Evolutionary conservation across 805 yeast genomes (phyloP).

Genomic region (Alloascoidea hylecoeti): DNA sequence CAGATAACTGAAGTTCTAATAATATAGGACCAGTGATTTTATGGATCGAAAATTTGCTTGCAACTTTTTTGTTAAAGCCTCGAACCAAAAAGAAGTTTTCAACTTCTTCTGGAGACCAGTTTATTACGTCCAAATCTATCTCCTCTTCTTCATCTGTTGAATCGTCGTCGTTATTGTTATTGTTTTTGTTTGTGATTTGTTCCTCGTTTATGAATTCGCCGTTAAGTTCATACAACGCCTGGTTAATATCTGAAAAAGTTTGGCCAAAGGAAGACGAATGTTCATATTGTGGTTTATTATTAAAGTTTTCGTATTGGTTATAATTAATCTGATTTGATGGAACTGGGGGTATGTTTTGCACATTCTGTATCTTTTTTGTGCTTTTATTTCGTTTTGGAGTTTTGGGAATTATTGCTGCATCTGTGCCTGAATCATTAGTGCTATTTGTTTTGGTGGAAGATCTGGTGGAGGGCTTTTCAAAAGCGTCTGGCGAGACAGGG

Average conservation of each 20-base stretch:
- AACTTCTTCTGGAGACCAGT: constrained; percentile 84
- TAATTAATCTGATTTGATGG: too few species aligned
- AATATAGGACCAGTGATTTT: constrained; percentile 81
- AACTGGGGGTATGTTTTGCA: too few species aligned
- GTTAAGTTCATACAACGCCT: constrained; percentile 19
- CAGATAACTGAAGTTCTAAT: constrained; percentile 72
- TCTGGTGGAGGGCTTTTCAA: neutral
- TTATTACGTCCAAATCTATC: constrained; percentile 4
- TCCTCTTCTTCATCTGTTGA: constrained; percentile 5
- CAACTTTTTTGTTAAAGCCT: constrained; percentile 64
- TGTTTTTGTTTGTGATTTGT: constrained; percentile 9
- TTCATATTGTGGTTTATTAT: too few species aligned
- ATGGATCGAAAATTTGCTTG: constrained; percentile 73
- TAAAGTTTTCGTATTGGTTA: neutral
- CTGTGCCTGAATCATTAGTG: neutral
- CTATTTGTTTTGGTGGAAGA: neutral
- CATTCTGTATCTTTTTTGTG: neutral
- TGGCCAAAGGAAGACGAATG: neutral
- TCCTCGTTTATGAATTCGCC: constrained; percentile 1
- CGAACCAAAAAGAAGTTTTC: constrained; percentile 55
- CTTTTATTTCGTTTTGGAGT: neutral
- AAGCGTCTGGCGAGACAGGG: neutral
- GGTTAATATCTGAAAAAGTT: constrained; percentile 36
- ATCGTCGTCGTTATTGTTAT: constrained; percentile 14
- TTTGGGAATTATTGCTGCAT: neutral